Base-by-base conservation (phyloP, 176 grass and related monocot species). In the Alopecurus myosuroides region DNA sequence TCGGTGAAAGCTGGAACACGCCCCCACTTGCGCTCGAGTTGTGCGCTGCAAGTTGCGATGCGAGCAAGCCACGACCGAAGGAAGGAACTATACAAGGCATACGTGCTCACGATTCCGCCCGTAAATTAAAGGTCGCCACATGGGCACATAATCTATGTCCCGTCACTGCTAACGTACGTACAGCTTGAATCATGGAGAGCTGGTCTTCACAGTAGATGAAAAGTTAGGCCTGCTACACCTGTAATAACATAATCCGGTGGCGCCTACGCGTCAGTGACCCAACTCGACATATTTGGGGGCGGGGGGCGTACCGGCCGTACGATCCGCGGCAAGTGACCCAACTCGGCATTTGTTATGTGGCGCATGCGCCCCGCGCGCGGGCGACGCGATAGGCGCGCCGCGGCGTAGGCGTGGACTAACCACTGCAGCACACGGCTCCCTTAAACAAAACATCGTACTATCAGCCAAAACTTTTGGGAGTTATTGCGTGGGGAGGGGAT, bases 101-200 rank as follows among this genome's bases (percentile, higher is more conserved):
- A 1, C 34, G 34, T 26, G 75, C 22, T 25, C 12, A n/a, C 53
- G 28, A 29, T 75, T 51, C 20, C 6, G 4, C 28, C 17, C 28
- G 31, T 52, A 52, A 52, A 52, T n/a, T n/a, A n/a, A n/a, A n/a
- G 74, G 31, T 57, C 11, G 28, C 29, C 79, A 69, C 63, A 81
- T 52, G 79, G 31, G 2, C 45, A 23, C 79, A 53, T 81, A 56
- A 82, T 57, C 80, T 42, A 31, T 82, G 80, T 70, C 80, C 18
- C n/a, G 39, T 26, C 37, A 8, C 75, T 9, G 22, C 34, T 60
- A 60, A n/a, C n/a, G n/a, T n/a, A 58, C 56, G 23, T 58, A 12
- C 9, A 22, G 19, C 40, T 42, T 11, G n/a, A n/a, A n/a, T n/a
- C n/a, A n/a, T n/a, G n/a, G n/a, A n/a, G n/a, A n/a, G n/a, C n/a